These are phyloP conservation scores for Encephalitozoon intestinalis DNA, from an alignment of 371 early-diverging fungal species.

Conservation along the genomic window DNA sequence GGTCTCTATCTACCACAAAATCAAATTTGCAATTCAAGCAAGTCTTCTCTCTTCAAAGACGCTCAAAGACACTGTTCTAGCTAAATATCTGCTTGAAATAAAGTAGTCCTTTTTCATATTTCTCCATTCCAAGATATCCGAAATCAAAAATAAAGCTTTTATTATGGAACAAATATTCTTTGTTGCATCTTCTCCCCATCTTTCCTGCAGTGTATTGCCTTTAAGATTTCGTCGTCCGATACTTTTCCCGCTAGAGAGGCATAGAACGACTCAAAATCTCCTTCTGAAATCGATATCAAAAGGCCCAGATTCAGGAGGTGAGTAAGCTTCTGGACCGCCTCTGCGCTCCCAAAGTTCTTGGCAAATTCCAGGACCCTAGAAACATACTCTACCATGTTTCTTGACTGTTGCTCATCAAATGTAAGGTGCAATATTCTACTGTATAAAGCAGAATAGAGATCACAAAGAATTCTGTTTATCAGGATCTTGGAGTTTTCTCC, in stretches of 20 bases:
- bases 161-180: too few relatives aligned
- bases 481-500: slow-evolving; percentile 20
- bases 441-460: not conserved
- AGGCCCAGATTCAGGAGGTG: slow-evolving; percentile 21
- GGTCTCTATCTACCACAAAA: not conserved
- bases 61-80: not conserved
- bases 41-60: not conserved
- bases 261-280: slow-evolving; percentile 10
- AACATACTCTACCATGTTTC: slow-evolving; percentile 22
- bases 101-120: not conserved
- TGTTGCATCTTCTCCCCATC: not conserved
- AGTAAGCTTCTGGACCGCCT: not conserved
- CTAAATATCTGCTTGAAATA: not conserved
- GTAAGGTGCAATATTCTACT: slow-evolving; percentile 14
- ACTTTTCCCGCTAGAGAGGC: not conserved
- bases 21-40: not conserved
- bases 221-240: slow-evolving; percentile 30
- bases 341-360: not conserved
- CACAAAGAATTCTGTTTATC: slow-evolving; percentile 4
- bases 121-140: too few relatives aligned
- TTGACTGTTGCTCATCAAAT: not conserved
- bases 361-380: slow-evolving; percentile 26
- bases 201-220: slow-evolving; percentile 33
- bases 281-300: slow-evolving; percentile 20
- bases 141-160: too few relatives aligned